Evolutionary conservation across 306 rosid species (phyloP), one percentile per base, ranked within the genome.

Genomic region (Trichosanthes truncata): DNA sequence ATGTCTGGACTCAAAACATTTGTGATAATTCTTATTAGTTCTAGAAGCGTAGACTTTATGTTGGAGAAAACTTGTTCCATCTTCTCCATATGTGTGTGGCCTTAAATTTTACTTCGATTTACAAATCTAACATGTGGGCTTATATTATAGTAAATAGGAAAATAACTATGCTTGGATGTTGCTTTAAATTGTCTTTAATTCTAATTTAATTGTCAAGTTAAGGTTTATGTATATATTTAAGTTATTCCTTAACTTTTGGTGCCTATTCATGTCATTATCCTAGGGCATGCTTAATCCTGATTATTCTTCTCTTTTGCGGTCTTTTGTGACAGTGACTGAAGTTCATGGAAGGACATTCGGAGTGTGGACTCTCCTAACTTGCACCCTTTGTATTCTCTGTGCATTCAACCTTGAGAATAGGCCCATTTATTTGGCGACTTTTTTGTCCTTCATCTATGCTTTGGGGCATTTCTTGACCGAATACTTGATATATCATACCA

Each of bases 261-360:
- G 38, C 31, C 23, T 1, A 45, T 71, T 43, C n/a, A 46, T 72
- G 23, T 1, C 59, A 26, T 46, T 46, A 72, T 25, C 7, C 26
- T 46, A 46, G 17, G 35, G 35, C 49, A 12, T 45, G 40, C 59
- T 78, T 8, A 61, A 63, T 43, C 56, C 59, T 59, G 53, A 78
- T 6, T 59, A 26, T 38, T 13, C 66, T 61, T 6, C 52, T 61
- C 66, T 43, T 21, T 53, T 69, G 74, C 52, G n/a, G 20, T 53
- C 11, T 18, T 40, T 57, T 41, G 14, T 51, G 40, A 36, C 53
- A 93, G 99, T 93, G 99, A 87, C 92, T 76, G 99, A 95, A 86
- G 90, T 90, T 90, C 99, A 95, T 83, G 99, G 99, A 73, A 92
- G 97, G 77, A 93, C 99, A 78, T 93, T 95, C 85, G 97, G 97